A percentile compares a stretch with the other conserved stretches of the same genome.
Evolutionary conservation across 2,329 filamentous ascomycete genomes (phyloP).

Genomic region (Fusarium sp.): DNA sequence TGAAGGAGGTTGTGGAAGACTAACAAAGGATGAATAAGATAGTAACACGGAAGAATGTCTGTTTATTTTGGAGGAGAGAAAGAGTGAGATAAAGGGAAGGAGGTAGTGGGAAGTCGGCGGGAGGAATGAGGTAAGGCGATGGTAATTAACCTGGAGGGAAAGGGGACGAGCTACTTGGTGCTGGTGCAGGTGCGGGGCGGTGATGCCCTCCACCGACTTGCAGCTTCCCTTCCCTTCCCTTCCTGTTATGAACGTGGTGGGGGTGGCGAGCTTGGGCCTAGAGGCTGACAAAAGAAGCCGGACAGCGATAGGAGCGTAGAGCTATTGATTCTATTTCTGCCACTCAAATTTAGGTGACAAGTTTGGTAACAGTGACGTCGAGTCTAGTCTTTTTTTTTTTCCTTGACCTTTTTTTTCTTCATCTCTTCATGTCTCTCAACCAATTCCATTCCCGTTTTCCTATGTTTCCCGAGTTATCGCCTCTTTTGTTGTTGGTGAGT

Average conservation of each 20-base stretch:
- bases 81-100: conserved; percentile 9
- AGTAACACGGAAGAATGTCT: conserved; percentile 6
- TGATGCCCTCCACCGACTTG: conserved; percentile 33
- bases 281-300: conserved; percentile 20
- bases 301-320: not conserved
- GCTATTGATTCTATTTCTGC: conserved; percentile 18
- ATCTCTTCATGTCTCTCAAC: conserved; percentile 8
- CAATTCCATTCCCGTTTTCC: not conserved
- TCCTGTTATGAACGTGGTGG: conserved; percentile 35
- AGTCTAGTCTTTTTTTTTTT: not conserved
- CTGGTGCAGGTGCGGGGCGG: conserved; percentile 39
- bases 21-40: conserved; percentile 17
- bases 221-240: conserved; percentile 5
- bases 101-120: conserved; percentile 26
- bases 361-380: conserved; percentile 35
- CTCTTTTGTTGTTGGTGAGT: conserved; percentile 10
- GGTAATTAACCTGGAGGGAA: conserved; percentile 32
- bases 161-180: conserved; percentile 16
- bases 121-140: conserved; percentile 42
- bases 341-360: conserved; percentile 16
- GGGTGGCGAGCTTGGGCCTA: conserved; percentile 34
- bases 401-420: not conserved
- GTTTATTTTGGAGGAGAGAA: conserved; percentile 5
- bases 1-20: conserved; percentile 43
- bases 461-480: conserved; percentile 7